Conservation (phyloP, 1,139 yeast genomes). For the Saccharomyces uvarum region DNA sequence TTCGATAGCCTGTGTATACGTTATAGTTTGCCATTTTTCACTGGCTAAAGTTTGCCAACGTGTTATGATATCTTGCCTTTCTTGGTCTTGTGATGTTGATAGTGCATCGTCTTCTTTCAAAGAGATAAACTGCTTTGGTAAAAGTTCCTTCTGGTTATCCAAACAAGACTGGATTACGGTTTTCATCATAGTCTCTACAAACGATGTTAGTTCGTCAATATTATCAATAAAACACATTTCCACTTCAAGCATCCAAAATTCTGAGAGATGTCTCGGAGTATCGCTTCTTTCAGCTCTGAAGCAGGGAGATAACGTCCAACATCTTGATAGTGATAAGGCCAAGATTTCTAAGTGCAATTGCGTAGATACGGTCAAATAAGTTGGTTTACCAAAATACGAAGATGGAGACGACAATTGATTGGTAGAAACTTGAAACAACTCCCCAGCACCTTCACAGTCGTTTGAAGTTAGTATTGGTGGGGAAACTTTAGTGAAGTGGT, state of each 20-base stretch:
- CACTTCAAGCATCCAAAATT: slow-evolving; percentile 97
- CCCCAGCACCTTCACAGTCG: slow-evolving; percentile 98
- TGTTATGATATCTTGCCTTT: slow-evolving; percentile 2
- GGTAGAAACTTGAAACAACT: slow-evolving; percentile 48
- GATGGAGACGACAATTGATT: slow-evolving; percentile 16
- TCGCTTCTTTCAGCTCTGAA: slow-evolving; percentile 90
- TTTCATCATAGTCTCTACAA: slow-evolving; percentile 66
- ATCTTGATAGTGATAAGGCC: slow-evolving; percentile 66
- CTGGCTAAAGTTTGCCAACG: slow-evolving; percentile 32
- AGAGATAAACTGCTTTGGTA: slow-evolving; percentile 34
- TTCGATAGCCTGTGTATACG: slow-evolving; percentile 68
- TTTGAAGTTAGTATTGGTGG: slow-evolving; percentile 85
- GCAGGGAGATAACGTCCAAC: slow-evolving; percentile 87
- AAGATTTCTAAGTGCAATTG: slow-evolving; percentile 85
- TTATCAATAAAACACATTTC: slow-evolving; percentile 64
- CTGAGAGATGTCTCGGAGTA: slow-evolving; percentile 85
- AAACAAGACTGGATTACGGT: slow-evolving; percentile 40
- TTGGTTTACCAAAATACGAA: slow-evolving; percentile 55
- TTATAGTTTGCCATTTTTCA: slow-evolving; percentile 57
- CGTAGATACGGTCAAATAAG: slow-evolving; percentile 81
- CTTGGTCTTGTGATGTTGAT: neutral
- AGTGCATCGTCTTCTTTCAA: slow-evolving; percentile 34
- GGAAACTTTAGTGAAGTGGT: slow-evolving; percentile 60
- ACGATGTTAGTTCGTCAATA: slow-evolving; percentile 52
- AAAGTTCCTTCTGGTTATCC: slow-evolving; percentile 32